Conservation (phyloP, 345 rosid genomes). For the Limnanthes douglasii region DNA sequence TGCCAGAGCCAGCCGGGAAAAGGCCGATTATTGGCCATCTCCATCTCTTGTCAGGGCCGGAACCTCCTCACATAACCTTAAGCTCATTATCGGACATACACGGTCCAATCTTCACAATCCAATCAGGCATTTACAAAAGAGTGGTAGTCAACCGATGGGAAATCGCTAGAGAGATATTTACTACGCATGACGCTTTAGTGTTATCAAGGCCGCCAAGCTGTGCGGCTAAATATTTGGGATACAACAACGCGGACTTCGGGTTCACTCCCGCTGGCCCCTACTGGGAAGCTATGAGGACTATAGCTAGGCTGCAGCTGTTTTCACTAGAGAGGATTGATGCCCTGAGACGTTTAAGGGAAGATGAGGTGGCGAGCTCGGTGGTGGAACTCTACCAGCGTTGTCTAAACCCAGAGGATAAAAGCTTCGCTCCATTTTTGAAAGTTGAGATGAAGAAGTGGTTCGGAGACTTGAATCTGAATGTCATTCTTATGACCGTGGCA, state of each 20-base stretch:
- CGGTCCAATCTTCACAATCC: slow-evolving; percentile 34
- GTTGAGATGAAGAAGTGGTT: slow-evolving; percentile 32
- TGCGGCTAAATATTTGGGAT: slow-evolving; percentile 45
- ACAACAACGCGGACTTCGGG: slow-evolving; percentile 45
- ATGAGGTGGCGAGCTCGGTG: no score
- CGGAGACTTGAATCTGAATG: slow-evolving; percentile 23
- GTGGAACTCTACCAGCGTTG: slow-evolving; percentile 16
- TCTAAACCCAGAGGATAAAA: slow-evolving; percentile 11
- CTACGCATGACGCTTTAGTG: slow-evolving; percentile 38
- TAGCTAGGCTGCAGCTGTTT: slow-evolving; percentile 40
- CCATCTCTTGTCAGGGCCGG: slow-evolving; percentile 24
- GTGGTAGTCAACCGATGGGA: slow-evolving; percentile 31
- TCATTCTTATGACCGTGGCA: slow-evolving; percentile 28
- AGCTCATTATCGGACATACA: slow-evolving; percentile 28
- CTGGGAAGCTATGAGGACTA: slow-evolving; percentile 65
- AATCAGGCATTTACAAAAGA: slow-evolving; percentile 23
- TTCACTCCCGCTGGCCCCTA: slow-evolving; percentile 44
- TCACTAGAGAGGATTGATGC: slow-evolving; percentile 35
- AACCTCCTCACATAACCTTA: slow-evolving; percentile 22
- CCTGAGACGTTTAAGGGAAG: slow-evolving; percentile 26
- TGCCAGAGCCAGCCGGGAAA: slow-evolving; percentile 28
- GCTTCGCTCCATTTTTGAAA: slow-evolving; percentile 9
- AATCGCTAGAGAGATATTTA: slow-evolving; percentile 40
- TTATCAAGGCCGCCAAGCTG: slow-evolving; percentile 37
- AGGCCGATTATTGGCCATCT: slow-evolving; percentile 49